Conservation (phyloP, 495 filamentous ascomycete genomes). For the Aspergillus wentii region DNA sequence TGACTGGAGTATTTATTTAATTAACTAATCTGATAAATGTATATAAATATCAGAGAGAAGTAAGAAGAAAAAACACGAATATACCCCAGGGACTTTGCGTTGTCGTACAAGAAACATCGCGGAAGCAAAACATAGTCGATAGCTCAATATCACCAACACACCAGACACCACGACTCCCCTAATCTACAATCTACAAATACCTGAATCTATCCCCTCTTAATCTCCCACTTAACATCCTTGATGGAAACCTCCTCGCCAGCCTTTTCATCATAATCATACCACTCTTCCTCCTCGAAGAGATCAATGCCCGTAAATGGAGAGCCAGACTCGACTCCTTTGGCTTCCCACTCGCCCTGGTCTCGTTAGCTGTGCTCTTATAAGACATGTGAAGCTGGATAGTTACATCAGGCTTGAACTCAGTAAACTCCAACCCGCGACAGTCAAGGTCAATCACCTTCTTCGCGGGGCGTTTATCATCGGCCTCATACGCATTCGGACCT, state of each 20-base stretch:
- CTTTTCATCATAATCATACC: conserved; percentile 87
- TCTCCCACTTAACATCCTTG: conserved; percentile 86
- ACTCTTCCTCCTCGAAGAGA: conserved; percentile 79
- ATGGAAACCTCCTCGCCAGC: conserved; percentile 78
- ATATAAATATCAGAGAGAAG: too few relatives aligned
- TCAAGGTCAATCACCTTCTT: conserved; percentile 85
- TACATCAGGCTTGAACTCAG: conserved; percentile 83
- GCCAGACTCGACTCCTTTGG: conserved; percentile 69
- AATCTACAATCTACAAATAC: too few relatives aligned
- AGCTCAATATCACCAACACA: too few relatives aligned
- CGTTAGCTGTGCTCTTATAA: not conserved
- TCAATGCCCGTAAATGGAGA: conserved; percentile 80
- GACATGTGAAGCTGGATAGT: conserved; percentile 12
- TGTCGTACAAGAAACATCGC: too few relatives aligned
- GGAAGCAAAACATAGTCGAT: too few relatives aligned
- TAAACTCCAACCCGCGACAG: conserved; percentile 90
- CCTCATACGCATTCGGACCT: conserved; percentile 63
- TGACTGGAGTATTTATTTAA: not conserved
- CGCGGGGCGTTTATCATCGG: conserved; percentile 54
- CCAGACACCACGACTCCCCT: too few relatives aligned
- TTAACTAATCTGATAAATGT: too few relatives aligned
- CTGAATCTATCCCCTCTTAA: conserved; percentile 46
- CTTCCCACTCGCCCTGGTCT: conserved; percentile 80
- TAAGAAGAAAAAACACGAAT: too few relatives aligned
- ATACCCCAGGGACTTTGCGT: too few relatives aligned